A percentile compares a stretch with the other conserved stretches of the same genome.
Evolutionary conservation across 768 basidiomycete genomes (phyloP).

Genomic region (Leccinum variicolor): DNA sequence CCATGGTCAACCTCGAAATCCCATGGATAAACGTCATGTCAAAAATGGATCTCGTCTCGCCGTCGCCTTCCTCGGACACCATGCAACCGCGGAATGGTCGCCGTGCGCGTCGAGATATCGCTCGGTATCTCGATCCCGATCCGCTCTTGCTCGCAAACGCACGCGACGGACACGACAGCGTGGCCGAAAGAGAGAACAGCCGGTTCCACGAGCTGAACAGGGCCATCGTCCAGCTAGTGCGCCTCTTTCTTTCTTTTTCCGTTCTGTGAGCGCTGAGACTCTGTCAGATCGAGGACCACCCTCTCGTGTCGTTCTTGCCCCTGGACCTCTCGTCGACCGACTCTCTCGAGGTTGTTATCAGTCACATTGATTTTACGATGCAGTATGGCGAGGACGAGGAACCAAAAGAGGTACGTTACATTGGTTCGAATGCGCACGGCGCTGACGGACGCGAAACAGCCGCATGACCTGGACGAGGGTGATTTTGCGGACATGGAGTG

Average conservation of each 20-base stretch:
- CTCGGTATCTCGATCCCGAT: slow-evolving; percentile 96
- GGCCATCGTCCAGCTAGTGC: slow-evolving; percentile 91
- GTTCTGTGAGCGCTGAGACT: not conserved
- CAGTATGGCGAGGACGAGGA: slow-evolving; percentile 99
- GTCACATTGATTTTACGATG: slow-evolving; percentile 97
- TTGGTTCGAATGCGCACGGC: not conserved
- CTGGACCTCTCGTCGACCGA: slow-evolving; percentile 88
- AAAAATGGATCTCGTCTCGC: slow-evolving; percentile 95
- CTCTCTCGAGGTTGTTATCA: slow-evolving; percentile 85
- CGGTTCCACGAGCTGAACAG: slow-evolving; percentile 92
- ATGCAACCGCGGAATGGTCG: slow-evolving; percentile 68
- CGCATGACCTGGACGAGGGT: slow-evolving; percentile 90
- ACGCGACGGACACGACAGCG: slow-evolving; percentile 43
- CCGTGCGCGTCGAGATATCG: slow-evolving; percentile 74
- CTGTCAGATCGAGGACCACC: slow-evolving; percentile 93
- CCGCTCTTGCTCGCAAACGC: slow-evolving; percentile 76
- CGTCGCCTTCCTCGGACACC: slow-evolving; percentile 28
- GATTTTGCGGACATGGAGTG: slow-evolving; percentile 80
- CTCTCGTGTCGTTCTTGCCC: slow-evolving; percentile 94
- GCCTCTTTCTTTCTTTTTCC: slow-evolving; percentile 17
- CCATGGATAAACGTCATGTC: slow-evolving; percentile 99
- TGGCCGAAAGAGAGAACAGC: slow-evolving; percentile 54
- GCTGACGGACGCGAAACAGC: slow-evolving; percentile 43
- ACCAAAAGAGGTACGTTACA: slow-evolving; percentile 75
- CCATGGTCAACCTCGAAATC: slow-evolving; percentile 97